Base-by-base conservation (phyloP, 2,329 filamentous ascomycete species). In the Aaosphaeria pasadenensis region DNA sequence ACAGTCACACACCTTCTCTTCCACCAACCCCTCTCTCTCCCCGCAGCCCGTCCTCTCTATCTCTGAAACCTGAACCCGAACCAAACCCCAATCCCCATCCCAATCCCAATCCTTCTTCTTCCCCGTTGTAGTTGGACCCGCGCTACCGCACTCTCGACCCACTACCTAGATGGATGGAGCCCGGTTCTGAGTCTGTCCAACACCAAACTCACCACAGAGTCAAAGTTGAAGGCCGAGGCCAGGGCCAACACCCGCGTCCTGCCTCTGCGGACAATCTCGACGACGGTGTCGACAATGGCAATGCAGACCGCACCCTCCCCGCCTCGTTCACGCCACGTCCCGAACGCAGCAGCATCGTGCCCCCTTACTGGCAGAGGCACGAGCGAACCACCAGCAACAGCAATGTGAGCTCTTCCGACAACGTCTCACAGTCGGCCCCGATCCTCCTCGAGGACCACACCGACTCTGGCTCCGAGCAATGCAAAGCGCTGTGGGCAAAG, bases 401-500 rank as follows among this genome's bases (percentile, higher is more conserved):
- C 52, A 69, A 64, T 57, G 52, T 60, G 31, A 32, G 13, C 11
- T 33, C 31, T 46, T 72, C 72, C 30, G 59, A 66, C 41, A 62
- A 66, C 44, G 44, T 49, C 44, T 49, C 55, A 17, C 58, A 44
- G 24, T 72, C 72, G 3, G 64, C 71, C 24, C 71, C 74, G 35
- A 87, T 87, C 53, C 76, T 74, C 2, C 75, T 87, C 28, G 81
- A 86, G 58, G 84, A 87, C 62, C 81, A 86, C 63, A 85, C 83
- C 28, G 76, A 80, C 45, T 81, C 83, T 52, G 69, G 73, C 39
- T 78, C 77, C 38, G 79, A 83, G 56, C 77, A 78, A 13, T 80
- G 76, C 58, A 77, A 77, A 38, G 67, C 79, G 0, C 74, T 85
- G 47, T 87, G 84, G 83, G 84, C 84, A 6, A 78, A 76, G 44